phyloP scores from a whole-genome alignment of 768 basidiomycete genomes.

The Myochromella boudieri region DNA sequence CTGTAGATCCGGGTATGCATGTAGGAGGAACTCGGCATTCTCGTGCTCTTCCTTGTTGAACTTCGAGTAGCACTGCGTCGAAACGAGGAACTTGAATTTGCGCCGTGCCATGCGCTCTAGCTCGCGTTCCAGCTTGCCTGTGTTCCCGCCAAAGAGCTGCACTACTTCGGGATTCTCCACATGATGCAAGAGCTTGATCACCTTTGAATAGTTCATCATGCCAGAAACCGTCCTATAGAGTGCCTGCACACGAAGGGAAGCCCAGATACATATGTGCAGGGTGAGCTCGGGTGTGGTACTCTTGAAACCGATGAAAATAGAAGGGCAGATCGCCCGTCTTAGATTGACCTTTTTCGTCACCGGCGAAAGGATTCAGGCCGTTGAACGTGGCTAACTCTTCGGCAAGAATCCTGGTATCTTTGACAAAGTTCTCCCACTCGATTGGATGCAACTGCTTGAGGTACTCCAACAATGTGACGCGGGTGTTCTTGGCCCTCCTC shows the following conservation, averaged over 20 bases:
- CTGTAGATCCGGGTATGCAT: conserved; percentile 97
- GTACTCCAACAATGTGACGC: conserved; percentile 96
- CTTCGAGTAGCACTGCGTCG: conserved; percentile 99
- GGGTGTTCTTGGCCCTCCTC: conserved; percentile 97
- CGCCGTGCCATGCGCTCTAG: conserved; percentile 96
- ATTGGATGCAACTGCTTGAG: conserved; percentile 96
- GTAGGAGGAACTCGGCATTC: conserved; percentile 96
- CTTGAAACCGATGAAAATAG: conserved; percentile 99
- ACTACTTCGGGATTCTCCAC: conserved; percentile 99
- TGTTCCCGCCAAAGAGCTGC: conserved; percentile 95
- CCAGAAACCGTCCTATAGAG: conserved; percentile 99
- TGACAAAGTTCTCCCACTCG: conserved; percentile 99
- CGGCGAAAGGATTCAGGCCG: conserved; percentile 69
- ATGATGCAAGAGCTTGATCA: conserved; percentile 96
- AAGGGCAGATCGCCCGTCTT: conserved; percentile 94
- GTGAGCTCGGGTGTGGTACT: conserved; percentile 98
- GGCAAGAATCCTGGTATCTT: conserved; percentile 98
- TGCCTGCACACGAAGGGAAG: conserved; percentile 96
- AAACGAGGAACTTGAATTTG: conserved; percentile 99
- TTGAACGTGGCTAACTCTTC: conserved; percentile 90
- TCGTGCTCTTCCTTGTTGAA: conserved; percentile 99
- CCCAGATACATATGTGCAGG: conserved; percentile 98
- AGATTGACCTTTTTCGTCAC: conserved; percentile 77
- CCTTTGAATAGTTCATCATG: conserved; percentile 99
- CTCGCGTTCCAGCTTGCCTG: conserved; percentile 93